phyloP scores from a whole-genome alignment of 1,139 yeast species.

The Wickerhamomyces sp. region DNA sequence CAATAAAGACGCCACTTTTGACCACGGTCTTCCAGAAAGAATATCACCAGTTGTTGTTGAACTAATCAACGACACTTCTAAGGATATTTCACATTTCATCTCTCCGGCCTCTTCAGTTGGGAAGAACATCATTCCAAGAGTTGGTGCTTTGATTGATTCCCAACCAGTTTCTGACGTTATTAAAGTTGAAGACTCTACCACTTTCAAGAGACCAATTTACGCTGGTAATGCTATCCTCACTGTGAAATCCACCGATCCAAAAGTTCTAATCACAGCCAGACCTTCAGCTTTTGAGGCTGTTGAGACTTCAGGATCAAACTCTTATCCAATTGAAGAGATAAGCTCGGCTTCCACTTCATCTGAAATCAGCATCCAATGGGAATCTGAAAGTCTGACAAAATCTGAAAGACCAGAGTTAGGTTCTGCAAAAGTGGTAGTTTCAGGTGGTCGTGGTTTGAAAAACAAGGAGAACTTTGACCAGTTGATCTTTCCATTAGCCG shows the following conservation, averaged over 20 bases:
- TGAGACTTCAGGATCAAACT: slow-evolving; percentile 32
- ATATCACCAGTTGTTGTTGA: slow-evolving; percentile 53
- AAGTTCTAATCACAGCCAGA: slow-evolving; percentile 71
- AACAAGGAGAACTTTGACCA: slow-evolving; percentile 82
- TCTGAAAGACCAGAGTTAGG: slow-evolving; percentile 91
- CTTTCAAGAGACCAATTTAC: slow-evolving; percentile 89
- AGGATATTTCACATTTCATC: slow-evolving; percentile 64
- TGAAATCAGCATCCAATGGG: slow-evolving; percentile 39
- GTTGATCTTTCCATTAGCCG: slow-evolving; percentile 78
- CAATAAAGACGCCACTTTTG: slow-evolving; percentile 43
- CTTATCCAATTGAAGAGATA: slow-evolving; percentile 50
- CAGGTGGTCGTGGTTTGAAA: slow-evolving; percentile 95
- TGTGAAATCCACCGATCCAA: slow-evolving; percentile 62
- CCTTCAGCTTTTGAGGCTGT: slow-evolving; percentile 78
- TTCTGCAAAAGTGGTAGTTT: slow-evolving; percentile 72
- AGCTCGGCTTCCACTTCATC: slow-evolving; percentile 25
- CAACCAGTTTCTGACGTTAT: slow-evolving; percentile 86
- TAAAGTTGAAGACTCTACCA: slow-evolving; percentile 57
- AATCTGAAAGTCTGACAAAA: slow-evolving; percentile 65
- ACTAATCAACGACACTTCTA: slow-evolving; percentile 33
- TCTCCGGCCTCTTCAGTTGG: slow-evolving; percentile 85
- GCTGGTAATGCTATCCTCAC: slow-evolving; percentile 94
- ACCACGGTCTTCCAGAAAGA: slow-evolving; percentile 61
- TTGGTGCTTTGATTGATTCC: slow-evolving; percentile 77
- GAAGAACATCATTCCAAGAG: slow-evolving; percentile 79